Evolutionary conservation across 306 rosid genomes (phyloP), one percentile per base, ranked within the genome.

Genomic region (Urtica urens): DNA sequence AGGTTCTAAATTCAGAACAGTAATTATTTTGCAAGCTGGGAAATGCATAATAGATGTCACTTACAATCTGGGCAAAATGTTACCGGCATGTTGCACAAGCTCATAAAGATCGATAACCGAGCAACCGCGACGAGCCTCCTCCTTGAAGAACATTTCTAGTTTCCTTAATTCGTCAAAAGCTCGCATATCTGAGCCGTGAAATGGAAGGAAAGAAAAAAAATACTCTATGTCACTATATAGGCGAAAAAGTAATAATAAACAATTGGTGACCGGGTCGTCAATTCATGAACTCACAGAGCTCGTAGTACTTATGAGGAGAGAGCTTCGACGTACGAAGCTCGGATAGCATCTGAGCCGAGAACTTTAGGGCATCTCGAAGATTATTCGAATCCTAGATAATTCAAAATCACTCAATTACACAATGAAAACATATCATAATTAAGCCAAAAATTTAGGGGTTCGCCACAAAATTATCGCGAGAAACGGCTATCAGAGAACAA

Each of bases 341-440:
- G 51, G 97, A 88, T 10, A 88, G 93, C 97, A 88, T 85, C 85
- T 85, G 99, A 63, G 99, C 94, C 4, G 99, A 90, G 55, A 79
- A 90, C 63, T 85, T 90, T 70, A 90, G 65, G 25, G 99, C 99
- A 40, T 90, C 99, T 38, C 87, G 79, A 29, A 90, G 87, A 77
- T 90, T 90, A 44, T 90, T 90, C 14, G 99, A 85, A 51, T 90
- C 99, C 99, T 90, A 59, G 28, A 38, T 39, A 31, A 27, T n/a
- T n/a, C 64, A 73, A 16, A 35, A 35, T 35, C 10, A 43, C 23
- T 7, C 48, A 16, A 20, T n/a, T 14, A 16, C 14, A 19, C 8
- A 38, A 23, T 19, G 41, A 55, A 31, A 55, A 14, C 1, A 44
- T 42, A 23, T 14, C n/a, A n/a, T n/a, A 43, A 58, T 58, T 41